Base-by-base conservation (phyloP, 257 asterid species). In the Solanum chiquidenum region DNA sequence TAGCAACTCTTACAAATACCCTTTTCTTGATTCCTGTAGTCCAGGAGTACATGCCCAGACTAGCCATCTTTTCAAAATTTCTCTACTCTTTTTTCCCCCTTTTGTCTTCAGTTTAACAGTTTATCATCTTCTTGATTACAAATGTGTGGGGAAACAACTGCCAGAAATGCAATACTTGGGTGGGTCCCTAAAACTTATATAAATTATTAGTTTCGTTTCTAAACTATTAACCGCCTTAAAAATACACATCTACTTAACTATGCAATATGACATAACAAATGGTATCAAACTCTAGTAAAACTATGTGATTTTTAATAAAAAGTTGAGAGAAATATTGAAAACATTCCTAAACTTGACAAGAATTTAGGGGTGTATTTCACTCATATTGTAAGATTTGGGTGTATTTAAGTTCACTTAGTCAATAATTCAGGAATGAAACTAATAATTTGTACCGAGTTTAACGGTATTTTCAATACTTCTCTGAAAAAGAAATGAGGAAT, bases 31-130 rank as follows among this genome's bases (percentile, higher is more conserved):
- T 18, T 82, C 85, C 85, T 82, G 69, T 29, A 75, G 83, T 92
- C 90, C 92, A 71, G 62, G 62, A 52, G 77, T 92, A 95, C 91
- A 93, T 83, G 90, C 95, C 94, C 83, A 91, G 83, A 86, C 89
- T 86, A 10, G 94, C 95, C 96, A 94, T 94, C 64, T 25, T 87
- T 29, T 38, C 83, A 64, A 9, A 37, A 60, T 25, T 64, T 60
- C 58, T 68, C 23, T 5, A 40, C 14, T 79, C 5, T 18, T n/a
- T 14, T 76, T 42, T 16, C 16, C 10, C 85, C 68, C 18, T 23
- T 44, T 4, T 13, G 31, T 79, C 31, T 25, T 25, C 62, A 21
- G 38, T 44, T 29, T 27, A 12, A 16, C 42, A 77, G 62, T 42
- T 44, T 46, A 80, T 79, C 40, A 14, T 80, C 85, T 80, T 80